Conservation (phyloP, 2,329 filamentous ascomycete species). For the Polychaeton citri region DNA sequence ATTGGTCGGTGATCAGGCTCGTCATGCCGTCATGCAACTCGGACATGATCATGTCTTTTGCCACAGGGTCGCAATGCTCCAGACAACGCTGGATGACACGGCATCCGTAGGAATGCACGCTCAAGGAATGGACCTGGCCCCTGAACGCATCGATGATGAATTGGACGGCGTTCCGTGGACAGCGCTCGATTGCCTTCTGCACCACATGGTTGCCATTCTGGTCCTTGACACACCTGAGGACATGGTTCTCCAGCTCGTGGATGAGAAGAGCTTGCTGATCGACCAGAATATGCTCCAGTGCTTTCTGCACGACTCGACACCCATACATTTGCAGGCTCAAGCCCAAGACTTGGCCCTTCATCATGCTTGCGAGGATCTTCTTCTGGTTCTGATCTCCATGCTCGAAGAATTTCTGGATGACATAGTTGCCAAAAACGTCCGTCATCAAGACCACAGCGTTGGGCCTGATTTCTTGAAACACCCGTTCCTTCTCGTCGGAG, state of each 20-base stretch:
- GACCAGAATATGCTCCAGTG: constrained; percentile 77
- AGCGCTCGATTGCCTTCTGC: constrained; percentile 77
- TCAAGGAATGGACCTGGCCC: constrained; percentile 59
- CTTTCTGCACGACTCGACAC: constrained; percentile 93
- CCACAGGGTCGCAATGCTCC: constrained; percentile 61
- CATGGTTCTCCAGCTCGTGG: constrained; percentile 64
- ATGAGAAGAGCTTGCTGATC: constrained; percentile 80
- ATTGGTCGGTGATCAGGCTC: constrained; percentile 70
- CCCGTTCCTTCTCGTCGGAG: constrained; percentile 84
- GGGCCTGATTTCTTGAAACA: constrained; percentile 75
- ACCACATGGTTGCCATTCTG: constrained; percentile 95
- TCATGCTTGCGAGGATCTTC: constrained; percentile 67
- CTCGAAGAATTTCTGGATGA: constrained; percentile 95
- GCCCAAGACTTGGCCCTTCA: constrained; percentile 71
- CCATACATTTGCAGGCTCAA: constrained; percentile 84
- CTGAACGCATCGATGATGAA: constrained; percentile 76
- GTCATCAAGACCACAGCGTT: constrained; percentile 85
- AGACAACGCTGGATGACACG: constrained; percentile 87
- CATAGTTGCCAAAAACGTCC: constrained; percentile 95
- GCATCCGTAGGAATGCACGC: constrained; percentile 75
- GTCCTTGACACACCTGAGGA: constrained; percentile 68
- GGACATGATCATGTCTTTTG: constrained; percentile 57
- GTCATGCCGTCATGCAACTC: constrained; percentile 65
- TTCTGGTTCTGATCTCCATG: constrained; percentile 92
- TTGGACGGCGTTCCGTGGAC: constrained; percentile 64